These are phyloP conservation scores for Alloteropsis semialata DNA, from an alignment of 176 grass and related monocot genomes.

Conservation along the genomic window DNA sequence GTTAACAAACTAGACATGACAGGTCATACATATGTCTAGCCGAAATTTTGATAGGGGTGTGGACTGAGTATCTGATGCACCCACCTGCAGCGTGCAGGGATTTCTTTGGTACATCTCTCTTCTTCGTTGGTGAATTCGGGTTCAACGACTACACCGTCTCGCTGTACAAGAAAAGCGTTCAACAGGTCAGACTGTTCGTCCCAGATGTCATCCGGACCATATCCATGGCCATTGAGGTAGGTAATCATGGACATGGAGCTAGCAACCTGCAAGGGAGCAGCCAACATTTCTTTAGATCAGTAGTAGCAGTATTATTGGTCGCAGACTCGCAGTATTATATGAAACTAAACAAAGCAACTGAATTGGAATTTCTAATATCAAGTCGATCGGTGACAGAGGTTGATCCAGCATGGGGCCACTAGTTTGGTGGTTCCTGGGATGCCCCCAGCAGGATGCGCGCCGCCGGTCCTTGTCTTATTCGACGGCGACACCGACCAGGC, in stretches of 20 bases:
- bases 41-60: no score
- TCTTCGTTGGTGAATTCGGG: slow-evolving; percentile 44
- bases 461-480: slow-evolving; percentile 23
- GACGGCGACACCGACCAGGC: neutral
- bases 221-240: slow-evolving; percentile 50
- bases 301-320: no score
- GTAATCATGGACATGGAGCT: neutral
- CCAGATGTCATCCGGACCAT: slow-evolving; percentile 29
- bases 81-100: slow-evolving; percentile 42
- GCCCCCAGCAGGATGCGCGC: slow-evolving; percentile 36
- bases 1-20: no score
- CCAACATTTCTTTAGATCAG: no score
- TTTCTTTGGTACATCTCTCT: slow-evolving; percentile 38
- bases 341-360: no score
- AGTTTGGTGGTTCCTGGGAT: slow-evolving; percentile 16
- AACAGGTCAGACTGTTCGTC: slow-evolving; percentile 18
- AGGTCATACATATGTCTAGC: no score
- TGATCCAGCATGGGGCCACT: slow-evolving; percentile 30
- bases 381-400: neutral
- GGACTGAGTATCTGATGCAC: neutral
- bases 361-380: no score
- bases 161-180: slow-evolving; percentile 5
- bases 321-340: no score
- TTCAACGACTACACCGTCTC: slow-evolving; percentile 44
- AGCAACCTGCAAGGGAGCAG: neutral